These are phyloP conservation scores for Biscutella laevigata DNA, from an alignment of 441 rosid genomes.

Conservation along the genomic window DNA sequence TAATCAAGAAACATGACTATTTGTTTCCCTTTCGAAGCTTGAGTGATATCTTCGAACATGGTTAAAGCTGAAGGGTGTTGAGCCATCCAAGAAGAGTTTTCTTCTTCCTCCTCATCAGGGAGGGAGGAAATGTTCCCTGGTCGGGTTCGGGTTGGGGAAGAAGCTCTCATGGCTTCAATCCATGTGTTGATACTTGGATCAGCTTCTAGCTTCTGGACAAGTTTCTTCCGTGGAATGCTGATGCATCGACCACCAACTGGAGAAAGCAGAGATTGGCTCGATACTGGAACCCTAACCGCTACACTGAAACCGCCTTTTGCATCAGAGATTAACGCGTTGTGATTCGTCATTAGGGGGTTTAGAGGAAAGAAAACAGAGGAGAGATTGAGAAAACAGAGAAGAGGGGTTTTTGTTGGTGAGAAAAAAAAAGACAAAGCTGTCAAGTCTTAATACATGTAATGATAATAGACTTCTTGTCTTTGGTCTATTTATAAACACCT, in stretches of 20 bases:
- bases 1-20: constrained; percentile 59
- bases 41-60: constrained; percentile 42
- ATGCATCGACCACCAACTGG: not conserved
- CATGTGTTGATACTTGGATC: constrained; percentile 29
- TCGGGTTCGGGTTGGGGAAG: constrained; percentile 43
- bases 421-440: constrained; percentile 13
- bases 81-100: constrained; percentile 39
- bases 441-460: constrained; percentile 25
- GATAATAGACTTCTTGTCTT: constrained; percentile 20
- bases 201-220: constrained; percentile 24
- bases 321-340: constrained; percentile 33
- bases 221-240: constrained; percentile 19
- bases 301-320: constrained; percentile 22
- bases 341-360: constrained; percentile 31
- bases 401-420: constrained; percentile 29
- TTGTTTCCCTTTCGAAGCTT: constrained; percentile 39
- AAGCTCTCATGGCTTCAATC: constrained; percentile 54
- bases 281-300: constrained; percentile 20
- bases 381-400: constrained; percentile 3
- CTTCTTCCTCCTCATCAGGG: constrained; percentile 16
- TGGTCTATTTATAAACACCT: constrained; percentile 39
- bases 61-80: constrained; percentile 48
- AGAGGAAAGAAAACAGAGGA: constrained; percentile 14
- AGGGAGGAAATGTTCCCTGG: constrained; percentile 16
- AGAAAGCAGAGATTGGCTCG: constrained; percentile 23